phyloP scores from a whole-genome alignment of 352 stramenopile genomes.

The Plasmopara viticola region DNA sequence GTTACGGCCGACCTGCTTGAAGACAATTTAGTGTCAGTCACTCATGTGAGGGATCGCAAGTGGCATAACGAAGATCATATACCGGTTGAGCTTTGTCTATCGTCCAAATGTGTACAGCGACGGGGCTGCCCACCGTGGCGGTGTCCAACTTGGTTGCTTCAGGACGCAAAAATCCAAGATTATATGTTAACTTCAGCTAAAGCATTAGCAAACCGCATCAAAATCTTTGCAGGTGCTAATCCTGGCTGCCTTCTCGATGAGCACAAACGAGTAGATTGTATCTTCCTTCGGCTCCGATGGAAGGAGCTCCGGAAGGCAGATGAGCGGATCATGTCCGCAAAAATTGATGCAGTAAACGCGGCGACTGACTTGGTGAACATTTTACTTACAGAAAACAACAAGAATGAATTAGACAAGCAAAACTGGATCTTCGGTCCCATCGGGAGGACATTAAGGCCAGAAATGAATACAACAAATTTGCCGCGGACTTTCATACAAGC shows the following conservation, averaged over 20 bases:
- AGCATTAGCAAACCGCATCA: neutral
- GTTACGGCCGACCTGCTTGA: slow-evolving; percentile 10
- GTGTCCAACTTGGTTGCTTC: slow-evolving; percentile 4
- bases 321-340: neutral
- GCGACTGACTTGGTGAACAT: slow-evolving; percentile 3
- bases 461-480: slow-evolving; percentile 13
- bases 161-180: neutral
- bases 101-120: neutral
- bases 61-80: slow-evolving; percentile 14
- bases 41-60: slow-evolving; percentile 5
- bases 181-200: slow-evolving; percentile 1
- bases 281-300: slow-evolving; percentile 5
- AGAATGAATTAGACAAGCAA: neutral
- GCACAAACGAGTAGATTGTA: slow-evolving; percentile 12
- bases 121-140: neutral
- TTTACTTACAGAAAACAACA: neutral
- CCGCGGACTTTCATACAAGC: slow-evolving; percentile 8
- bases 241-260: slow-evolving; percentile 10
- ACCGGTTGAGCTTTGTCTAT: neutral
- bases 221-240: slow-evolving; percentile 8
- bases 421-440: neutral
- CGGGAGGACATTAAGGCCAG: slow-evolving; percentile 1
- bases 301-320: slow-evolving; percentile 2
- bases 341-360: slow-evolving; percentile 1
- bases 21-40: slow-evolving; percentile 5